These are phyloP conservation scores for Scleroderma bovista DNA, from an alignment of 768 basidiomycete species.

Conservation along the genomic window DNA sequence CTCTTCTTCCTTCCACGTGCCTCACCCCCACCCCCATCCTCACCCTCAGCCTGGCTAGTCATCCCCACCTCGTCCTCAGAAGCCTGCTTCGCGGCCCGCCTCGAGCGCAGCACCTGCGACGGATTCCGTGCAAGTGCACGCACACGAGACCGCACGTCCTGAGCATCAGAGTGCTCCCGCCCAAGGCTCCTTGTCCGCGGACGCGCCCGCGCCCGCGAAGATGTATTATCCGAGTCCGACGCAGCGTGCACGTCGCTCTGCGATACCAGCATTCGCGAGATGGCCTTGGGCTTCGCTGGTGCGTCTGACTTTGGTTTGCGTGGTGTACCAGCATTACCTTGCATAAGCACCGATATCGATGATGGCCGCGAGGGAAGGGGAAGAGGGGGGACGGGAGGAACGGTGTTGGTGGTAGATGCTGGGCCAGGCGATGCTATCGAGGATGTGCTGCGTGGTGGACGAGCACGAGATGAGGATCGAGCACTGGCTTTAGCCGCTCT, in stretches of 20 bases:
- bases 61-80: no score
- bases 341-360: no score
- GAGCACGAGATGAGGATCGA: slow-evolving; percentile 10
- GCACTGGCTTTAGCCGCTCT: slow-evolving; percentile 4
- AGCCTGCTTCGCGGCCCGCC: neutral
- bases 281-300: slow-evolving; percentile 9
- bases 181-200: slow-evolving; percentile 20
- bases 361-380: no score
- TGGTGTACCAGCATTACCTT: no score
- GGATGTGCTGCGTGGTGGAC: slow-evolving; percentile 5
- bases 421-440: neutral
- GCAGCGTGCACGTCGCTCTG: slow-evolving; percentile 11
- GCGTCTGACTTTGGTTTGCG: slow-evolving; percentile 6
- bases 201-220: slow-evolving; percentile 14
- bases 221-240: slow-evolving; percentile 22
- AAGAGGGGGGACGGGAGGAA: no score
- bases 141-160: slow-evolving; percentile 6
- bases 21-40: slow-evolving; percentile 6
- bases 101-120: neutral
- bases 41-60: slow-evolving; percentile 7
- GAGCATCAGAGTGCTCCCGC: slow-evolving; percentile 17
- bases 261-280: slow-evolving; percentile 15
- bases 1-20: slow-evolving; percentile 26
- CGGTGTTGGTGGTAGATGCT: neutral
- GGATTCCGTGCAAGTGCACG: slow-evolving; percentile 1